Conservation (phyloP, 768 basidiomycete species). For the Lactarius deliciosus region DNA sequence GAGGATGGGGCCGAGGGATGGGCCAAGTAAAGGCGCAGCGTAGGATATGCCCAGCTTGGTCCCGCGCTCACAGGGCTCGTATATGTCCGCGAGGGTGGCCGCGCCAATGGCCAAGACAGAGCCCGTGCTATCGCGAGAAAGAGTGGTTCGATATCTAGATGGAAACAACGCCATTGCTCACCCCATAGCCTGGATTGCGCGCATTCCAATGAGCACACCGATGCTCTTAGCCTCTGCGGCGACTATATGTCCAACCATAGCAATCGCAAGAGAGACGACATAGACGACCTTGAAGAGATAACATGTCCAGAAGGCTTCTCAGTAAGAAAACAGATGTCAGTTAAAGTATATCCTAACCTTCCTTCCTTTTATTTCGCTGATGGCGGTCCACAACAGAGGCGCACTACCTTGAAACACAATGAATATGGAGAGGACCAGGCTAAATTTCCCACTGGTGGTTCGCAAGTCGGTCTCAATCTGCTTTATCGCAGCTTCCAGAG, state of each 20-base stretch:
- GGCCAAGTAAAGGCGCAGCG: constrained; percentile 74
- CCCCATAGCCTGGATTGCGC: constrained; percentile 68
- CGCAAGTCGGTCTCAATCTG: constrained; percentile 59
- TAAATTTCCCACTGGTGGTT: constrained; percentile 60
- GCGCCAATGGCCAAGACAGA: constrained; percentile 73
- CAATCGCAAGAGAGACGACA: constrained; percentile 50
- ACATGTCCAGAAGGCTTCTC: neutral
- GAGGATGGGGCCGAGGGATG: constrained; percentile 64
- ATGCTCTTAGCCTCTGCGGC: constrained; percentile 58
- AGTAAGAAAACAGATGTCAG: constrained; percentile 3
- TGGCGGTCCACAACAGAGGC: constrained; percentile 66
- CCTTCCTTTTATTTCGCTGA: constrained; percentile 75
- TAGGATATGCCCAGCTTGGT: constrained; percentile 80
- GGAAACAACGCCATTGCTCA: constrained; percentile 34
- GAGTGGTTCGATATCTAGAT: constrained; percentile 1
- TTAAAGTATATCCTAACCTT: constrained; percentile 45
- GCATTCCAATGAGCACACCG: constrained; percentile 61
- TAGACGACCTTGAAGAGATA: constrained; percentile 58
- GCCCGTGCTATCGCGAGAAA: constrained; percentile 46
- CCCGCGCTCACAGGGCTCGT: constrained; percentile 70
- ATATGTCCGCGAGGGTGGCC: constrained; percentile 77
- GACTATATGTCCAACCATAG: constrained; percentile 54
- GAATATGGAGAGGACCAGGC: constrained; percentile 68
- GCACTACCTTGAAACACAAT: constrained; percentile 68
- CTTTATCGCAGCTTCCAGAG: constrained; percentile 55